A percentile compares a stretch with the other conserved stretches of the same genome.
These are phyloP conservation scores for Haberlea rhodopensis DNA, from an alignment of 257 asterid species.

Conservation along the genomic window DNA sequence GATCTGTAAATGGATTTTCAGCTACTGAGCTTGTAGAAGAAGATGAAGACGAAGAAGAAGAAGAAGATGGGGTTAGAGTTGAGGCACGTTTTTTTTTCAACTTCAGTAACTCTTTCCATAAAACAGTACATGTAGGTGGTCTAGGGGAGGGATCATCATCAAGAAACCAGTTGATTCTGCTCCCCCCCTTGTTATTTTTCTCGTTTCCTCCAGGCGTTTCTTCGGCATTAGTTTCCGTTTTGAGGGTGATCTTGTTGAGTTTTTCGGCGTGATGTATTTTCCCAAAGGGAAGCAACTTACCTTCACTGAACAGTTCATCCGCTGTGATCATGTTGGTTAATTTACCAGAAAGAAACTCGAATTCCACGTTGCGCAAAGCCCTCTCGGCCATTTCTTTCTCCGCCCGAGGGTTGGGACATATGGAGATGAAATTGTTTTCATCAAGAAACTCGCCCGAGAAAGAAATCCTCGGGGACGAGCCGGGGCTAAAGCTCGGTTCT, in stretches of 20 bases:
- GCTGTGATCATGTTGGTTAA: slow-evolving; percentile 55
- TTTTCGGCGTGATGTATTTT: slow-evolving; percentile 55
- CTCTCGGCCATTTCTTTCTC: slow-evolving; percentile 33
- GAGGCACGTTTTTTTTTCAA: slow-evolving; percentile 60
- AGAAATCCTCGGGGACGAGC: slow-evolving; percentile 56
- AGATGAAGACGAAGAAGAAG: slow-evolving; percentile 45
- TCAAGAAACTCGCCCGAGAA: slow-evolving; percentile 87
- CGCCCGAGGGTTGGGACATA: slow-evolving; percentile 45
- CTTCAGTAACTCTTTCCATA: slow-evolving; percentile 76
- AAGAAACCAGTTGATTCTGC: slow-evolving; percentile 54
- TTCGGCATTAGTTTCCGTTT: slow-evolving; percentile 32
- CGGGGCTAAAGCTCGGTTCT: slow-evolving; percentile 34
- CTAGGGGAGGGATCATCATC: slow-evolving; percentile 96
- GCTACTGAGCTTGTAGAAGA: slow-evolving; percentile 41
- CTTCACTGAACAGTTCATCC: slow-evolving; percentile 67
- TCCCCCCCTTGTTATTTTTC: slow-evolving; percentile 37
- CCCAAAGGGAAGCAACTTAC: slow-evolving; percentile 72
- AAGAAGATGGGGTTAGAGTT: slow-evolving; percentile 48
- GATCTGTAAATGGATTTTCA: slow-evolving; percentile 19
- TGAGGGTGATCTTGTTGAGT: slow-evolving; percentile 43
- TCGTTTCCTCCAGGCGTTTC: not conserved
- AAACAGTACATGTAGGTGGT: slow-evolving; percentile 86
- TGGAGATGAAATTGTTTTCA: slow-evolving; percentile 68
- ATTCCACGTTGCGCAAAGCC: slow-evolving; percentile 36
- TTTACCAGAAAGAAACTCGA: slow-evolving; percentile 66